phyloP scores from a whole-genome alignment of 2,329 filamentous ascomycete genomes.

The Fusarium pseudocircinatum region DNA sequence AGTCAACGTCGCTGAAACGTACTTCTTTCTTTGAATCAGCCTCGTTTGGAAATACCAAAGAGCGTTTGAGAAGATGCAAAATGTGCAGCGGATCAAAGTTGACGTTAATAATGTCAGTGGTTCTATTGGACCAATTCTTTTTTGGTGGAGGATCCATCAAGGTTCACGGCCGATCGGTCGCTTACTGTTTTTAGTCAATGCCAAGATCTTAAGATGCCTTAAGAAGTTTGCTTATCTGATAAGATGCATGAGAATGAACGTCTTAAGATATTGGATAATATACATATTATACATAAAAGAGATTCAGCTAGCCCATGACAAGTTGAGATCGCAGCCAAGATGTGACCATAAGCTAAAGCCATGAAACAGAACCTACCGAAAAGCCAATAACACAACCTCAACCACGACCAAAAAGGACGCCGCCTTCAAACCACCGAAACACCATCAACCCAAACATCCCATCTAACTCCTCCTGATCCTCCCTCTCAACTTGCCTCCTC shows the following conservation, averaged over 20 bases:
- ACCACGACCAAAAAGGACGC: background rate
- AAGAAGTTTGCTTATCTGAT: background rate
- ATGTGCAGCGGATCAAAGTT: background rate
- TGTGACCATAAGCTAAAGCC: accelerated
- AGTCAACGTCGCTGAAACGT: background rate
- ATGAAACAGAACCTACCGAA: background rate
- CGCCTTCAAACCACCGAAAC: no score
- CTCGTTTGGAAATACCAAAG: no score
- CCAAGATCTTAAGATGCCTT: background rate
- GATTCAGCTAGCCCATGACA: accelerated
- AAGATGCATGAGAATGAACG: background rate
- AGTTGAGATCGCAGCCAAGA: accelerated
- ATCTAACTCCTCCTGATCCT: constrained; percentile 3
- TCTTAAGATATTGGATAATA: background rate
- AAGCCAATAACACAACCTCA: no score
- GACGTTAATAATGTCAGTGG: constrained; percentile 10
- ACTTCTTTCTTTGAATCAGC: background rate
- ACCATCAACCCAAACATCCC: background rate
- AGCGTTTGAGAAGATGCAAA: background rate
- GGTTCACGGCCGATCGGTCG: background rate
- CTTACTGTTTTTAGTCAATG: background rate
- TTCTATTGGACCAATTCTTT: constrained; percentile 6
- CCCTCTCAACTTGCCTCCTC: background rate
- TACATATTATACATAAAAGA: background rate
- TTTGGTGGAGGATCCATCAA: constrained; percentile 4